Conservation (phyloP, 306 rosid species). For the Cicer cuneatum region DNA sequence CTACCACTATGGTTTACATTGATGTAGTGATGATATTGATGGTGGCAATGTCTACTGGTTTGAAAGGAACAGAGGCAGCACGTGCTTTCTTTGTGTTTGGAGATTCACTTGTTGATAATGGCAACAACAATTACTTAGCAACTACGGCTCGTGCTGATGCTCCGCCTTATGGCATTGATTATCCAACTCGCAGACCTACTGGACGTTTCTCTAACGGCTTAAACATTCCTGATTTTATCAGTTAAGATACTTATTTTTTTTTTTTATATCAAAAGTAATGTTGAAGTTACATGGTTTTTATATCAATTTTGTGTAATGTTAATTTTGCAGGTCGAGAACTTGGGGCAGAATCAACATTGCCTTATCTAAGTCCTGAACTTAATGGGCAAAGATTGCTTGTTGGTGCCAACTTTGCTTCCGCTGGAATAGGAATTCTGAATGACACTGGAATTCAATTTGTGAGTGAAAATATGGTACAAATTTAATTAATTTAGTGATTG, state of each 20-base stretch:
- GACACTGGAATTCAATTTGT: conserved; percentile 93
- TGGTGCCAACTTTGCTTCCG: conserved; percentile 95
- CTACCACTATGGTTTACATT: conserved; percentile 28
- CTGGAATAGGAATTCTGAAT: conserved; percentile 89
- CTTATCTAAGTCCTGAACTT: conserved; percentile 73
- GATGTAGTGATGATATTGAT: background rate
- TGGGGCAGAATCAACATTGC: conserved; percentile 70
- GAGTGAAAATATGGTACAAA: no score
- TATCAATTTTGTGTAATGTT: no score
- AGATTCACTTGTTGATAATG: conserved; percentile 80
- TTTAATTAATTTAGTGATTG: no score
- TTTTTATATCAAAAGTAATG: background rate
- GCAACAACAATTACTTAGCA: conserved; percentile 74
- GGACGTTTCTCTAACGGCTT: conserved; percentile 92
- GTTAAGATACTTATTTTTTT: conserved; percentile 41
- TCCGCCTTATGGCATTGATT: conserved; percentile 82
- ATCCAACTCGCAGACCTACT: conserved; percentile 67
- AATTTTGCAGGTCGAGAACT: conserved; percentile 57
- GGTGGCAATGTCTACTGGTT: conserved; percentile 32
- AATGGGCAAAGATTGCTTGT: conserved; percentile 63
- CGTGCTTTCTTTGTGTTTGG: conserved; percentile 86
- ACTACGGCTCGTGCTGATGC: conserved; percentile 76
- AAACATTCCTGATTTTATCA: conserved; percentile 80
- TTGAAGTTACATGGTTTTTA: background rate
- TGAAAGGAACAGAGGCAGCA: conserved; percentile 55